These are phyloP conservation scores for Didymella exigua DNA, from an alignment of 2,329 filamentous ascomycete genomes.

Conservation along the genomic window DNA sequence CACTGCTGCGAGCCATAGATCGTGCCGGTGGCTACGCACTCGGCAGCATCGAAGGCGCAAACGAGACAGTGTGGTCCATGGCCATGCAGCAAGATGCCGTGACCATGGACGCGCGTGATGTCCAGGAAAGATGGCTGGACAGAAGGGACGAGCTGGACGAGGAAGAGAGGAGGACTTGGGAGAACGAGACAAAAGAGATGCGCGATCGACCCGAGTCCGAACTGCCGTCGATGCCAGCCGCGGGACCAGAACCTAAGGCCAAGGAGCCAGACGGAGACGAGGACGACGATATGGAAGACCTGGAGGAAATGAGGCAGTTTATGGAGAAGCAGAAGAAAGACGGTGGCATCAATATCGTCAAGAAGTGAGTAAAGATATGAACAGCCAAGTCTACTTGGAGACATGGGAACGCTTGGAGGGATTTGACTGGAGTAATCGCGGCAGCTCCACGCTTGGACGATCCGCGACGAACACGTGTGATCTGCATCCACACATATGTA, in stretches of 20 bases:
- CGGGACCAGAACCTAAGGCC: conserved; percentile 3
- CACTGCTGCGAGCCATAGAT: conserved; percentile 85
- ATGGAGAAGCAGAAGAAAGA: conserved; percentile 51
- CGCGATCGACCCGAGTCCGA: conserved; percentile 24
- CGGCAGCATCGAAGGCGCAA: conserved; percentile 85
- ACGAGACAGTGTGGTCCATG: conserved; percentile 96
- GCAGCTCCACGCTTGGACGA: background rate
- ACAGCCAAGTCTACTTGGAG: background rate
- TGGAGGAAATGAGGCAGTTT: conserved; percentile 49
- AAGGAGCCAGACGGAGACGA: conserved; percentile 19
- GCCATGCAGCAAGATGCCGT: conserved; percentile 77
- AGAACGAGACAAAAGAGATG: conserved; percentile 69
- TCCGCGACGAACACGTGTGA: background rate
- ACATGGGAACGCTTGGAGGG: no score
- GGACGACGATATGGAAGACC: conserved; percentile 45
- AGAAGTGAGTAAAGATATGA: conserved; percentile 51
- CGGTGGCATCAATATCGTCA: conserved; percentile 73
- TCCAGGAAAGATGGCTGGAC: conserved; percentile 96
- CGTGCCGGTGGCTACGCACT: conserved; percentile 93
- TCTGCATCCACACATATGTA: background rate
- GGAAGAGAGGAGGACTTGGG: conserved; percentile 73
- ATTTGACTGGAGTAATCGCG: no score
- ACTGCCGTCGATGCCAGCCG: background rate
- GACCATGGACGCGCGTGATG: conserved; percentile 81
- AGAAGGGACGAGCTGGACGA: conserved; percentile 86